Evolutionary conservation across 2,329 filamentous ascomycete genomes (phyloP).

Genomic region (Fusarium verticillioides): DNA sequence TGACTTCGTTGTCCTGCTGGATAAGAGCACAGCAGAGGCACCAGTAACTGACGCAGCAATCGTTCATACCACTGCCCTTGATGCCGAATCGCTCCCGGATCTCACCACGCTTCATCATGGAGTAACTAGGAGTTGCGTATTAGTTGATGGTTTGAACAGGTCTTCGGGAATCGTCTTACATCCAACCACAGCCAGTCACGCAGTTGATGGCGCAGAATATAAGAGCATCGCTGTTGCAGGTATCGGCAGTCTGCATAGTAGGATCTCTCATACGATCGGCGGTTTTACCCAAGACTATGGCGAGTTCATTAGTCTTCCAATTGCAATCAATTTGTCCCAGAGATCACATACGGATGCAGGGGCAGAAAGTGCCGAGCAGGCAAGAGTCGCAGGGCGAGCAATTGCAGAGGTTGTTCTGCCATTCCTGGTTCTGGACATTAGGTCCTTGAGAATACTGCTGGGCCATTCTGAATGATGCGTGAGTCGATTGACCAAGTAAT

Average conservation of each 20-base stretch:
- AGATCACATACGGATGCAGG: conserved; percentile 56
- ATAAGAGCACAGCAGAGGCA: conserved; percentile 67
- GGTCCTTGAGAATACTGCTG: conserved; percentile 42
- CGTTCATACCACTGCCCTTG: conserved; percentile 57
- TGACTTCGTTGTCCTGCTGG: conserved; percentile 68
- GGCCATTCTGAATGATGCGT: conserved; percentile 36
- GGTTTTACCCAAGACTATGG: conserved; percentile 57
- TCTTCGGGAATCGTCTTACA: conserved; percentile 47
- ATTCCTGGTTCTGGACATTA: conserved; percentile 48
- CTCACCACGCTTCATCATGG: conserved; percentile 64
- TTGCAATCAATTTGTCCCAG: background rate
- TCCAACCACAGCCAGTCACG: conserved; percentile 56
- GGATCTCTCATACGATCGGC: conserved; percentile 58
- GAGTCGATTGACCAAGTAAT: background rate
- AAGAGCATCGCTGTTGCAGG: conserved; percentile 56
- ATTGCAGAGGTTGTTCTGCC: conserved; percentile 53
- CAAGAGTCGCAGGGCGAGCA: conserved; percentile 56
- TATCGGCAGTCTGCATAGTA: conserved; percentile 52
- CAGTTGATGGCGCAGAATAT: conserved; percentile 53
- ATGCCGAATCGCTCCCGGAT: conserved; percentile 66
- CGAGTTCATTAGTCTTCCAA: conserved; percentile 21
- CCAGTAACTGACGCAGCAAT: conserved; percentile 65
- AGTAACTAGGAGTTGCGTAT: conserved; percentile 47
- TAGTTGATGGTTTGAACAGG: background rate
- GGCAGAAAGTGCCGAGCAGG: conserved; percentile 53